Evolutionary conservation across 2,329 filamentous ascomycete species (phyloP).

Genomic region (Hypoxylon rubiginosum): DNA sequence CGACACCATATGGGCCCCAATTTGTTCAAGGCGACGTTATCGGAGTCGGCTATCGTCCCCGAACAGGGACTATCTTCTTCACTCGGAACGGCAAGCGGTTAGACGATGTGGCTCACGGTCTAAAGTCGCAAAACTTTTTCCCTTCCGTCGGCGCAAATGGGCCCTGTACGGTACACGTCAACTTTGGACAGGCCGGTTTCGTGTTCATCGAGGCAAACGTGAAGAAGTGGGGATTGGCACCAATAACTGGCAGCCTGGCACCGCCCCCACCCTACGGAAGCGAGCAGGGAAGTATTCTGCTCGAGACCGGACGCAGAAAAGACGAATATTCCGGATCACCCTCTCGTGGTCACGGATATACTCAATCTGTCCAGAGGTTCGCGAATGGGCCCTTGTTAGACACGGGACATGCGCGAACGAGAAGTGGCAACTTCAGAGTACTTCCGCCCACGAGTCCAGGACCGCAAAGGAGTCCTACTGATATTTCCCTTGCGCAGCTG

Average conservation of each 20-base stretch:
- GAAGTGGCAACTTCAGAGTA: slow-evolving; percentile 83
- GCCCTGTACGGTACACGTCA: slow-evolving; percentile 92
- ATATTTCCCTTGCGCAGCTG: slow-evolving; percentile 92
- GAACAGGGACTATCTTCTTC: slow-evolving; percentile 96
- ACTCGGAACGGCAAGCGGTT: slow-evolving; percentile 98
- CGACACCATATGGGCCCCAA: slow-evolving; percentile 83
- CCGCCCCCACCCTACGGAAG: slow-evolving; percentile 97
- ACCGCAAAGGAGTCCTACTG: slow-evolving; percentile 89
- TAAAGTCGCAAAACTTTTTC: slow-evolving; percentile 97
- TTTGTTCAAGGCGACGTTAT: slow-evolving; percentile 96
- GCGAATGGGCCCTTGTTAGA: slow-evolving; percentile 59
- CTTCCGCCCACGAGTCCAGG: slow-evolving; percentile 86
- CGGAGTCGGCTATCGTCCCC: slow-evolving; percentile 92
- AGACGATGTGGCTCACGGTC: slow-evolving; percentile 91
- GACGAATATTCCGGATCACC: slow-evolving; percentile 64
- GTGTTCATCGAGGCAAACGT: slow-evolving; percentile 99
- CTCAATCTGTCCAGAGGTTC: slow-evolving; percentile 62
- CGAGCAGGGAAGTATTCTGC: slow-evolving; percentile 94
- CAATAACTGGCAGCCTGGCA: slow-evolving; percentile 93
- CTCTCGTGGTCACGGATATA: slow-evolving; percentile 59
- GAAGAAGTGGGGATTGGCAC: slow-evolving; percentile 98
- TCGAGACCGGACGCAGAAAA: slow-evolving; percentile 83
- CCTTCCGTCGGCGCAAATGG: slow-evolving; percentile 97
- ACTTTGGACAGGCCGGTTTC: slow-evolving; percentile 97
- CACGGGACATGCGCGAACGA: slow-evolving; percentile 78